Base-by-base conservation (phyloP, 225 moss, liverwort and hornwort genomes). In the Climacium dendroides region DNA sequence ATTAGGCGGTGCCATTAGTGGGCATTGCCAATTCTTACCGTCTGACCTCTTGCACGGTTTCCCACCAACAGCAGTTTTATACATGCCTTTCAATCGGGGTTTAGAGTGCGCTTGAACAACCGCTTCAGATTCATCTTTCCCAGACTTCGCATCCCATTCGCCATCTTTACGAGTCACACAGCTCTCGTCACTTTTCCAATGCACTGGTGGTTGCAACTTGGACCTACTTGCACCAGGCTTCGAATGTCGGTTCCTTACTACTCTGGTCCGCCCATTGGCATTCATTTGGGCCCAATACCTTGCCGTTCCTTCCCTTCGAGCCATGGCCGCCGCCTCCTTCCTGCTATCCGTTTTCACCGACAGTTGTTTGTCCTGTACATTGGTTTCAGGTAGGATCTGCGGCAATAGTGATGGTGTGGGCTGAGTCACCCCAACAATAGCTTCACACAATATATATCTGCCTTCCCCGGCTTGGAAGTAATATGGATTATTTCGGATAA, bases 21-120 rank as follows among this genome's bases (percentile, higher is more conserved):
- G 92, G 86, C 94, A 94, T 69, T 94, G 94, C 94, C 94, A 93
- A 79, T 94, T 94, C 91, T 94, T 94, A 14, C 94, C 94, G 85
- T 94, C 94, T 53, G 94, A 92, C 82, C 94, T 88, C 83, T 92
- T 92, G 86, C 94, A 94, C 57, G 92, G 91, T 86, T 94, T 92
- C 63, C 92, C 91, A 91, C 92, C 91, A 47, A 89, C 84, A 85
- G 91, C 89, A 74, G 58, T 89, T 89, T 94, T 87, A 74, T 91
- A 91, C 91, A 90, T 87, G 87, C 89, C 92, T 86, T 91, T 94
- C 22, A 93, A 88, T 65, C 92, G 92, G 70, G 92, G 90, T 90
- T 94, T 94, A 1, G 91, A 43, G 84, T 91, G 85, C 15, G 90
- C 89, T 89, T 88, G 92, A 82, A 88, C 87, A 66, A 86, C 87